These are phyloP conservation scores for Phytophthora uliginosa DNA, from an alignment of 352 stramenopile species.

Conservation along the genomic window DNA sequence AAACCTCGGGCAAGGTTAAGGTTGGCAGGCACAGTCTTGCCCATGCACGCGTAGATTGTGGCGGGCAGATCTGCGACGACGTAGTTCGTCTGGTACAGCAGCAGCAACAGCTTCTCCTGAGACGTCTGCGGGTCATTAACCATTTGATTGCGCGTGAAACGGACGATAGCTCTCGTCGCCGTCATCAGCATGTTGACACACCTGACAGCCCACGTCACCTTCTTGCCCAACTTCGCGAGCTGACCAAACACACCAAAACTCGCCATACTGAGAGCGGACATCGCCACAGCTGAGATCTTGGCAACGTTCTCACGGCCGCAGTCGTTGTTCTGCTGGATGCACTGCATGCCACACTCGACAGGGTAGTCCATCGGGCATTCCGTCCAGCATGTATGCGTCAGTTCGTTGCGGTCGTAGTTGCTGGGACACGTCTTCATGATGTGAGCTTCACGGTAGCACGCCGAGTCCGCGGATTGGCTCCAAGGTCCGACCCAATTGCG, in stretches of 20 bases:
- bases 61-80: slow-evolving; percentile 61
- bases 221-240: slow-evolving; percentile 44
- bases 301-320: slow-evolving; percentile 46
- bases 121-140: slow-evolving; percentile 52
- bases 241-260: slow-evolving; percentile 51
- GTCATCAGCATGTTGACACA: slow-evolving; percentile 56
- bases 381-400: slow-evolving; percentile 58
- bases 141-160: slow-evolving; percentile 42
- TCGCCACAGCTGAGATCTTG: slow-evolving; percentile 46
- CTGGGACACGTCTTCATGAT: slow-evolving; percentile 43
- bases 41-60: slow-evolving; percentile 59
- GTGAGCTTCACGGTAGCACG: slow-evolving; percentile 61
- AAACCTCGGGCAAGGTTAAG: slow-evolving; percentile 36
- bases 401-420: slow-evolving; percentile 51
- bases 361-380: slow-evolving; percentile 69
- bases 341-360: slow-evolving; percentile 69
- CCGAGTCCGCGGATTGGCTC: slow-evolving; percentile 38
- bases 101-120: slow-evolving; percentile 55
- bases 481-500: slow-evolving; percentile 54
- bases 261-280: slow-evolving; percentile 42
- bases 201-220: slow-evolving; percentile 45
- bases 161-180: slow-evolving; percentile 24
- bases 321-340: slow-evolving; percentile 68
- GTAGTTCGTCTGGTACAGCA: slow-evolving; percentile 69
- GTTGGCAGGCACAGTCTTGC: slow-evolving; percentile 25